A percentile compares a stretch with the other conserved stretches of the same genome.
Conservation (phyloP, 2,329 filamentous ascomycete genomes). For the Fusarium musae region DNA sequence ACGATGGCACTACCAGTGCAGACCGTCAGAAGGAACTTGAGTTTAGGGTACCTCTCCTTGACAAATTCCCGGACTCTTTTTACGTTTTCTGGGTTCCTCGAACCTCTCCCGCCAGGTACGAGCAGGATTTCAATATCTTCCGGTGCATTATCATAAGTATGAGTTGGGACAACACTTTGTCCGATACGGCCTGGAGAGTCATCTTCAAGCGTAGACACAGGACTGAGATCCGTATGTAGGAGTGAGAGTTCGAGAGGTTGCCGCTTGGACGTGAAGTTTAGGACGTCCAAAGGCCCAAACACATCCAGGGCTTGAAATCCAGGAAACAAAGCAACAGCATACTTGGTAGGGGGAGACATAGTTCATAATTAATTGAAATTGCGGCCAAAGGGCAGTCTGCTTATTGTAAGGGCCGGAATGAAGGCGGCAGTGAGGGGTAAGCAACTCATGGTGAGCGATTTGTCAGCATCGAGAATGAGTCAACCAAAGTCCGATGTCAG, state of each 20-base stretch:
- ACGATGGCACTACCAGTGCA: constrained; percentile 69
- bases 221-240: constrained; percentile 43
- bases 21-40: constrained; percentile 67
- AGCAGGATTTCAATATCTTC: constrained; percentile 53
- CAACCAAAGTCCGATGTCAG: not conserved
- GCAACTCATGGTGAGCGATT: not conserved
- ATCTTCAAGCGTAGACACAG: constrained; percentile 43
- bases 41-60: constrained; percentile 50
- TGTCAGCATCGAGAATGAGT: constrained; percentile 5
- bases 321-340: constrained; percentile 36
- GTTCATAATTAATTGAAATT: fast-evolving
- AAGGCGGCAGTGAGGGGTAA: not conserved
- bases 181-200: constrained; percentile 40
- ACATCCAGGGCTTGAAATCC: constrained; percentile 43
- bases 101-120: constrained; percentile 53
- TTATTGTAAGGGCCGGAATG: not conserved
- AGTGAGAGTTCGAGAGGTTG: constrained; percentile 43
- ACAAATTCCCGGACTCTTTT: constrained; percentile 55
- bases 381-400: too few relatives aligned
- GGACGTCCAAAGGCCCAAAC: constrained; percentile 50
- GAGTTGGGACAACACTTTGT: constrained; percentile 49
- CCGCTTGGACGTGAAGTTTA: constrained; percentile 46
- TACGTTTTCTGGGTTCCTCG: constrained; percentile 38
- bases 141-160: constrained; percentile 50
- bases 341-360: constrained; percentile 35